Evolutionary conservation across 2,329 filamentous ascomycete genomes (phyloP), one percentile per base, ranked within the genome.

Genomic region (Colletotrichum musicola): DNA sequence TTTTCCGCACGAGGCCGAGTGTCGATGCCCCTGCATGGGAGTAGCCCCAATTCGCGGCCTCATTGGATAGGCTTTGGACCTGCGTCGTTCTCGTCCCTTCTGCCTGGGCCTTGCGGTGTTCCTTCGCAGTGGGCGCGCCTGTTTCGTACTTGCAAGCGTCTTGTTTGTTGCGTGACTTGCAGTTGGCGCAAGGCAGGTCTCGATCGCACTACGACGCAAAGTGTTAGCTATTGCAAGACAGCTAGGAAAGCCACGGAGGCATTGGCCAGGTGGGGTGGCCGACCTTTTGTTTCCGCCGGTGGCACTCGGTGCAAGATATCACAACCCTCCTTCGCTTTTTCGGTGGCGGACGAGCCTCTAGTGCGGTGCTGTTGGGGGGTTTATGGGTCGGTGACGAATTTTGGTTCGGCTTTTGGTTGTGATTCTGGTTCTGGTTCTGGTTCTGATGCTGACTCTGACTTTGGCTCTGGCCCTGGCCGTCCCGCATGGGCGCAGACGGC

Each of bases 221-320:
- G 38, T 46, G 58, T 66, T 49, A 66, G 57, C 56, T 42, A 62
- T 58, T 16, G 35, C 46, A 16, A n/a, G 14, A 35, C 40, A 55
- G 14, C 10, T 22, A 6, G 42, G 42, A 35, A 35, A 10, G 10
- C 13, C 10, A 30, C 22, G 49, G 18, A 20, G 30, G 4, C 27
- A 59, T 6, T 59, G 56, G 30, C 62, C 22, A 27, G 59, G 40
- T 18, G 20, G 18, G 38, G 4, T 25, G 42, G 62, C 22, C 50
- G 63, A 62, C 86, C 82, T 88, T 88, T 74, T 89, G 87, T 74
- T 91, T 91, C 68, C 89, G 83, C 69, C 88, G 82, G 76, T 90
- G 89, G 72, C 89, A 91, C 74, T 91, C 88, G 12, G 85, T 88
- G 72, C 89, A 91, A 7, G 87, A 90, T 65, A 90, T 88, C 51